Evolutionary conservation across 1,284 basidiomycete species (phyloP), one percentile per base, ranked within the genome.

Genomic region (Leccinum variabile): DNA sequence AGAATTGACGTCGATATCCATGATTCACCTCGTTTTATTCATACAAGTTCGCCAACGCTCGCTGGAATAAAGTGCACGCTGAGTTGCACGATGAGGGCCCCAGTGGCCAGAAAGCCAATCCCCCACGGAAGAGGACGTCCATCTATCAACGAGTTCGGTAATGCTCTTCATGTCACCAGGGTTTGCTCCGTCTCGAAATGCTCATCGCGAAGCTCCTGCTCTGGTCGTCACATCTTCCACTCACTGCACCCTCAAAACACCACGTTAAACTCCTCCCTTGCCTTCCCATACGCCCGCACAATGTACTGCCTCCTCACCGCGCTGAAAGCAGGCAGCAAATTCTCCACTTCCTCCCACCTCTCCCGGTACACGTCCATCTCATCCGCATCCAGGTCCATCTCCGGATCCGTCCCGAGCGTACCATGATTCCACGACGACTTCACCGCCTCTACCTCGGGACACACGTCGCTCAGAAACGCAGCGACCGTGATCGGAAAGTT

Each of bases 381-480:
- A 1, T 68, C 62, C 37, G 11, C 0, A 4, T 57, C 59, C 55
- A 44, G 9, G 1, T 65, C 57, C 41, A 52, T 52, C 50, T 52
- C 50, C 11, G n/a, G 44, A 49, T 49, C 44, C 14, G 39, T 33
- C 53, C 49, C 57, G 2, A 54, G 0, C n/a, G 14, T 22, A 0
- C 6, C n/a, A 14, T 32, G 49, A 37, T 3, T 9, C 70, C 67
- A 72, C 50, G 54, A 25, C 56, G 57, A 66, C 55, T 13, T 32
- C 41, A 64, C 53, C 16, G 11, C 5, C 18, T 60, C 50, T 52
- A 71, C 8, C 18, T 64, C 58, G 1, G 72, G 70, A 63, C 67
- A 74, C 9, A 74, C 55, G 7, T 65, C 69, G n/a, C 72, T 72
- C 61, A 72, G 41, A 44, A 74, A 74, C 55, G 66, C 66, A 3